phyloP scores from a whole-genome alignment of 2,329 filamentous ascomycete species.

The Sclerotinia minor region DNA sequence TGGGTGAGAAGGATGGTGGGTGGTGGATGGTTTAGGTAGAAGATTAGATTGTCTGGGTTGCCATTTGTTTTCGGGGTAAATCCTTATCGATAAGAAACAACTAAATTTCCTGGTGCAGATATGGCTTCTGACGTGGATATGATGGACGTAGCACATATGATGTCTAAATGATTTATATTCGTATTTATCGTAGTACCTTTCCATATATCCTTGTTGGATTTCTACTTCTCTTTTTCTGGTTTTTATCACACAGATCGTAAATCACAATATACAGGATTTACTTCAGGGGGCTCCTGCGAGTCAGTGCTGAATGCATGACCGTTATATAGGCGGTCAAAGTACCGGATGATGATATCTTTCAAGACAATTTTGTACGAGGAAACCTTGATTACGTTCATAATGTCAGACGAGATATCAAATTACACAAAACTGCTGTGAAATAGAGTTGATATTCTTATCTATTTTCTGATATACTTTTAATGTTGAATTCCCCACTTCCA shows the following conservation, averaged over 20 bases:
- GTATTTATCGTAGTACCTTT: background rate
- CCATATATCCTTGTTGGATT: background rate
- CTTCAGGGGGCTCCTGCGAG: background rate
- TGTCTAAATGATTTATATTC: conserved; percentile 3
- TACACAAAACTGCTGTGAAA: background rate
- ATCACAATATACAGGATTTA: background rate
- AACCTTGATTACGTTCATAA: background rate
- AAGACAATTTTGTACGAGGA: background rate
- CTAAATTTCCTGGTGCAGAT: background rate
- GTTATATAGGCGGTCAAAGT: conserved; percentile 4
- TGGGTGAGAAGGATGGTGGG: background rate
- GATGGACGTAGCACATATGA: background rate
- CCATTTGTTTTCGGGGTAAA: conserved; percentile 9
- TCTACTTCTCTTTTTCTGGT: background rate
- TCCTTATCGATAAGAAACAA: conserved; percentile 25
- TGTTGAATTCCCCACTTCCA: conserved; percentile 23
- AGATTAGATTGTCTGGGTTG: conserved; percentile 4
- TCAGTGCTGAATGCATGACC: background rate
- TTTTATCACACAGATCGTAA: background rate
- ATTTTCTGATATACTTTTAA: conserved; percentile 5
- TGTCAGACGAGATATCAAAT: background rate
- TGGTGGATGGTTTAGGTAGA: conserved; percentile 16
- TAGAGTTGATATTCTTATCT: background rate
- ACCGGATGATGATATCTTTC: background rate
- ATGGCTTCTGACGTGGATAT: conserved; percentile 19